Base-by-base conservation (phyloP, 331 rosid genomes). In the Arachis monticola region DNA sequence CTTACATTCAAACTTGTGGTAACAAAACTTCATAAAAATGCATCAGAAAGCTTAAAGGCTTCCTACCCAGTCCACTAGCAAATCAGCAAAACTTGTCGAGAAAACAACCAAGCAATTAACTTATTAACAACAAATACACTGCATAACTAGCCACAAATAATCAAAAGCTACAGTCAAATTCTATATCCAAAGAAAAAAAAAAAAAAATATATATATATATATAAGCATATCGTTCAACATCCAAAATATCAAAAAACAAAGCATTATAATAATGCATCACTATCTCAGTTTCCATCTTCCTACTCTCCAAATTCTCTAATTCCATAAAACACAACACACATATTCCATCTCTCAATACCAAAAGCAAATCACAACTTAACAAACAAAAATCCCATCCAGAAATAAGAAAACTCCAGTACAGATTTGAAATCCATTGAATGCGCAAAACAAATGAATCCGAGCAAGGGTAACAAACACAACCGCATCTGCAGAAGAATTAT, bases 401-500 rank as follows among this genome's bases (percentile, higher is more conserved):
- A 81, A 5, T 46, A 8, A 38, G 17, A 11, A 0, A 46, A 60
- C 57, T 51, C 13, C n/a, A 2, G 5, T 61, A 30, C 35, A 70
- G 64, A 81, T 64, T 51, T 59, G 70, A 62, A 70, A 77, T 14
- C 1, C 71, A 81, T 60, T 70, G 5, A 50, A 51, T 48, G 10
- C 10, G 11, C 13, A 56, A n/a, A 74, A 71, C 45, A 58, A 50
- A 57, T 67, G 67, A 76, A 72, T 30, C 86, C n/a, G 59, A 13
- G 30, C 6, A n/a, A 8, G 22, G 10, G 40, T 48, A 7, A 7
- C 5, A 48, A 4, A n/a, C 17, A 53, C 59, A 53, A 92, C 99
- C 91, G 99, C 98, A 88, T 92, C 97, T 8, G 89, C 84, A 56
- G 98, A 85, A 70, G 93, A 85, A 69, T 92, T 92, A 72, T 94